Base-by-base conservation (phyloP, 1,284 basidiomycete species). In the Sparassis latifolia region DNA sequence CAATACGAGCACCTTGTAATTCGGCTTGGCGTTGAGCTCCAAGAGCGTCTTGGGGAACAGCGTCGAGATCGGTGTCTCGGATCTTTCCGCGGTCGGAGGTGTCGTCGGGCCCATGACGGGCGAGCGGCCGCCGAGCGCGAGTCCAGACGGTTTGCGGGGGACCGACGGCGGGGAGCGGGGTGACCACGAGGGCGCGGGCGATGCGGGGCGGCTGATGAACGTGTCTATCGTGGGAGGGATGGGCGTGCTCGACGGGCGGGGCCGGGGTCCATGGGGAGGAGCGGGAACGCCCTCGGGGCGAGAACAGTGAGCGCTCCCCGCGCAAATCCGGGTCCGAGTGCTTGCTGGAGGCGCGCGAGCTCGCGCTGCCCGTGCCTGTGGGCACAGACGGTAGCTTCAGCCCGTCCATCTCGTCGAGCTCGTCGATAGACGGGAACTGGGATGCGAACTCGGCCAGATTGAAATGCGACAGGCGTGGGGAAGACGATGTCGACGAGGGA, bases 1-100 rank as follows among this genome's bases (percentile, higher is more conserved):
- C 29, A 97, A 73, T 10, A 97, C 63, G 4, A 98, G 72, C 4
- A 93, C 78, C 47, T 84, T 83, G 56, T 84, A 71, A 20, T 79
- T 71, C 2, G 59, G 65, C 45, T 76, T 74, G 42, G 70, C 57
- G 54, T 89, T 69, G 63, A 86, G 92, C 1, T 74, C 69, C 46
- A 76, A 70, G 33, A 96, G 66, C 10, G 80, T 78, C 49, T 73
- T 74, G 2, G 90, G 84, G 43, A 72, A 73, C 30, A 86, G 77
- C 2, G 79, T 75, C 33, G 70, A 67, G 0, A 79, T 78, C 39
- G 82, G 72, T 44, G 76, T 74, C 3, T 52, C 51, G 12, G 33
- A 20, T 33, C 75, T 66, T 60, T 66, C 64, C 40, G 65, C 60
- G 7, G 55, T 50, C 10, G 74, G 72, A 3, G 67, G 62, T 52